A percentile compares a stretch with the other conserved stretches of the same genome.
phyloP scores from a whole-genome alignment of 2,329 filamentous ascomycete species.

The Furcasterigmium sp. region DNA sequence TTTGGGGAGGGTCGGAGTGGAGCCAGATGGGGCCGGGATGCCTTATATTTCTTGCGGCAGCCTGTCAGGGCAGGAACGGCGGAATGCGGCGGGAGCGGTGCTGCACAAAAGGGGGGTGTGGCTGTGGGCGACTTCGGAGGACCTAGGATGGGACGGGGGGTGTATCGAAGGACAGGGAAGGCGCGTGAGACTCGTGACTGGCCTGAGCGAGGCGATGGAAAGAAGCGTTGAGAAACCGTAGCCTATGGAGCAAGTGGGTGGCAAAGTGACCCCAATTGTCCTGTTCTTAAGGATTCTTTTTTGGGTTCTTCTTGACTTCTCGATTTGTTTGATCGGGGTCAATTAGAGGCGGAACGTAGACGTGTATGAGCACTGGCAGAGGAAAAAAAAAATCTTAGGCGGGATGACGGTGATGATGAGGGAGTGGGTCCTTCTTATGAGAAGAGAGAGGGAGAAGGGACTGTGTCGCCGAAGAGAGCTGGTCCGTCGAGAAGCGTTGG shows the following conservation, averaged over 20 bases:
- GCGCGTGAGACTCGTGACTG: not conserved
- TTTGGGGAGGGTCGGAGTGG: conserved; percentile 14
- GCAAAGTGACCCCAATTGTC: too few relatives aligned
- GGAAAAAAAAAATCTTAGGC: conserved; percentile 2
- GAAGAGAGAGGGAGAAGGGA: conserved; percentile 8
- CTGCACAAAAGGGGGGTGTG: conserved; percentile 7
- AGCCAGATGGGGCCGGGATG: conserved; percentile 11
- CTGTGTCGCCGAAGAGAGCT: not conserved
- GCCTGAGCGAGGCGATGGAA: too few relatives aligned
- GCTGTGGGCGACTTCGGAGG: not conserved
- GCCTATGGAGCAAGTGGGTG: too few relatives aligned
- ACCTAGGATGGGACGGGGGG: not conserved
- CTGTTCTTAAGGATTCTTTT: too few relatives aligned
- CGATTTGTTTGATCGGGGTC: not conserved
- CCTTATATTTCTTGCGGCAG: conserved; percentile 4
- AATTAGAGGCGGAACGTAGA: not conserved
- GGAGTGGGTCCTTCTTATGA: conserved; percentile 12
- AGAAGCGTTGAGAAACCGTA: too few relatives aligned
- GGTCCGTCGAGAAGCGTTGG: conserved; percentile 5
- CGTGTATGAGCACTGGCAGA: too few relatives aligned
- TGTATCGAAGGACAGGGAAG: not conserved
- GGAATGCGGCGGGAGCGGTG: conserved; percentile 4
- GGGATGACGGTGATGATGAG: conserved; percentile 10
- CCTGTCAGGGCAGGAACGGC: conserved; percentile 4
- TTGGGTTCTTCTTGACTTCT: not conserved